Percentiles rank a stretch among this genome's conserved stretches.
These are phyloP conservation scores for Thelephora aurantiotincta DNA, from an alignment of 768 basidiomycete genomes.

Conservation along the genomic window DNA sequence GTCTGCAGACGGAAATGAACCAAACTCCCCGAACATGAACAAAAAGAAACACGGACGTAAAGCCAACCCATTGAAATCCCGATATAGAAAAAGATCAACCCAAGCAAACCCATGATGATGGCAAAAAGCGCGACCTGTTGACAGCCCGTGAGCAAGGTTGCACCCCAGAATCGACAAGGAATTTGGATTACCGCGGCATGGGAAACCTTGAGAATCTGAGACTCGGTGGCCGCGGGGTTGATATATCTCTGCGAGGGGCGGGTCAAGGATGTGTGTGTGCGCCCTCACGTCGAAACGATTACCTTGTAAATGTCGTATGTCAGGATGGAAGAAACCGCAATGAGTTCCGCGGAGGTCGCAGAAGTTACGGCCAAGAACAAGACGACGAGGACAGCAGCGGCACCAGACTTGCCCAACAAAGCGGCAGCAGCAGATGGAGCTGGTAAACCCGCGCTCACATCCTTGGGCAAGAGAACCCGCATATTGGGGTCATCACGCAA, in stretches of 20 bases:
- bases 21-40: neutral
- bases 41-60: constrained; percentile 38
- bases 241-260: constrained; percentile 45
- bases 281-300: neutral
- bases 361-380: constrained; percentile 82
- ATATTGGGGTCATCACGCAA: constrained; percentile 47
- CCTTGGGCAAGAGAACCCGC: constrained; percentile 34
- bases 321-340: constrained; percentile 73
- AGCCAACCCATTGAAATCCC: constrained; percentile 92
- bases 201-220: constrained; percentile 52
- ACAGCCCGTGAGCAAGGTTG: neutral
- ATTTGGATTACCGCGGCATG: constrained; percentile 40
- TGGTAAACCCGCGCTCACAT: constrained; percentile 83
- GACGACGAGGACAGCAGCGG: constrained; percentile 61
- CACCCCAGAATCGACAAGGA: neutral
- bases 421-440: constrained; percentile 75
- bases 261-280: neutral
- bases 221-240: constrained; percentile 68
- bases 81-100: constrained; percentile 78
- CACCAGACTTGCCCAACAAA: constrained; percentile 67
- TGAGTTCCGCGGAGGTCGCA: constrained; percentile 80
- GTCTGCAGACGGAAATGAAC: constrained; percentile 28
- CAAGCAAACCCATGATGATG: constrained; percentile 69
- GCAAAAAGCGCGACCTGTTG: constrained; percentile 53
- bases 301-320: constrained; percentile 84